Percentiles rank a stretch among this genome's conserved stretches.
These are phyloP conservation scores for Nakazawaea anatomiae DNA, from an alignment of 805 yeast genomes.

Conservation along the genomic window DNA sequence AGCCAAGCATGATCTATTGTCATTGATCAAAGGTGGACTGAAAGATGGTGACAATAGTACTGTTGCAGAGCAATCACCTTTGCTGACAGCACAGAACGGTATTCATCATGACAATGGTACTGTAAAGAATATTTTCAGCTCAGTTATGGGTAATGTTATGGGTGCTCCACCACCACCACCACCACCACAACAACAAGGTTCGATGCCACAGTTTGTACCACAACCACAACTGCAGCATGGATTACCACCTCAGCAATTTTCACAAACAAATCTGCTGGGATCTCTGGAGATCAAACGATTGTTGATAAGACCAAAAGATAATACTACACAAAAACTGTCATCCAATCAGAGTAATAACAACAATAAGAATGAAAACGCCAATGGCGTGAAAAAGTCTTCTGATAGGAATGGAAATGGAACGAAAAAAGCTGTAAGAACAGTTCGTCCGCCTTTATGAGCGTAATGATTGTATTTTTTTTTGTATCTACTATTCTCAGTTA, in stretches of 20 bases:
- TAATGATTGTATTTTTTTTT: neutral
- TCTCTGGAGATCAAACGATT: constrained; percentile 1
- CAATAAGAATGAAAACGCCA: neutral
- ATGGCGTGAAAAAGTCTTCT: neutral
- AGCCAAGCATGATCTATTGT: constrained; percentile 36
- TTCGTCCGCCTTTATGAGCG: constrained; percentile 4
- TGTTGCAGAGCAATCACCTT: neutral
- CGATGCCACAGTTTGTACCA: neutral
- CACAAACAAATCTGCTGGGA: neutral
- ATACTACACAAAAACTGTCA: too few relatives aligned
- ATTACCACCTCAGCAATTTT: neutral
- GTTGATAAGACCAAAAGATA: neutral
- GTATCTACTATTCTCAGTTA: too few relatives aligned
- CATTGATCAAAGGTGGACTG: constrained; percentile 30
- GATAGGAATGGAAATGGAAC: neutral
- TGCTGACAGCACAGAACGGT: neutral
- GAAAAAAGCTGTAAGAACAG: constrained; percentile 2
- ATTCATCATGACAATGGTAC: constrained; percentile 13
- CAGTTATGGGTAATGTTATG: constrained; percentile 20
- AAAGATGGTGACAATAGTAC: constrained; percentile 12
- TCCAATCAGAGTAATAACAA: neutral
- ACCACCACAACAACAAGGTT: constrained; percentile 15
- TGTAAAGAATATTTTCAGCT: constrained; percentile 23
- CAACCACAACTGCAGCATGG: constrained; percentile 4
- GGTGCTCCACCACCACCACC: constrained; percentile 15